These are phyloP conservation scores for Lantana camara DNA, from an alignment of 257 asterid species.

Conservation along the genomic window DNA sequence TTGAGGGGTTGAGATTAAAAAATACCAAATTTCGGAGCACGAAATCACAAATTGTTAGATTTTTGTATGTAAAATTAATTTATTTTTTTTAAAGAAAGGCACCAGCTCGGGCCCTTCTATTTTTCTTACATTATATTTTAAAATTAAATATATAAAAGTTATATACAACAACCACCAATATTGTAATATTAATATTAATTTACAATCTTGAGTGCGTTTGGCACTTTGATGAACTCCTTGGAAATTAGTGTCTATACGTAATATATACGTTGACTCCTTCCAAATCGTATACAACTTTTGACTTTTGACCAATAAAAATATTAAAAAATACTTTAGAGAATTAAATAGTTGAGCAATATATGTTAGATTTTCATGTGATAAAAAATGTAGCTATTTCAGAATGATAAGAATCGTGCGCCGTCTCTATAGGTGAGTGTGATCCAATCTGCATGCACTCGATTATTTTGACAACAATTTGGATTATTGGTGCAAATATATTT, in stretches of 20 bases:
- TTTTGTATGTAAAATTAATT: no score
- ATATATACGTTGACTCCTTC: conserved; percentile 32
- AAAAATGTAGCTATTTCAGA: conserved; percentile 12
- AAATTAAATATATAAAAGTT: no score
- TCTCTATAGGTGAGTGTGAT: conserved; percentile 31
- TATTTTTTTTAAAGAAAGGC: no score
- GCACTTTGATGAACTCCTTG: conserved; percentile 20
- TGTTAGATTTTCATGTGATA: conserved; percentile 5
- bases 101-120: no score
- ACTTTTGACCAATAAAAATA: conserved; percentile 34
- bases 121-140: no score
- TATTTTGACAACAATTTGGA: no score
- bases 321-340: not conserved
- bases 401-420: conserved; percentile 10
- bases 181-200: no score
- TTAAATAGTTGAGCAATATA: not conserved
- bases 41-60: no score
- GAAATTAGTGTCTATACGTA: not conserved
- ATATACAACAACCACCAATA: no score
- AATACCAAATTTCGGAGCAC: no score
- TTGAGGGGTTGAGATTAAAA: no score
- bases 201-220: conserved; percentile 32
- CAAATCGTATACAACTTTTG: conserved; percentile 15
- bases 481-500: no score
- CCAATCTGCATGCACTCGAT: conserved; percentile 38